Evolutionary conservation across 2,329 filamentous ascomycete species (phyloP).

Genomic region (Epicoccum sorghinum): DNA sequence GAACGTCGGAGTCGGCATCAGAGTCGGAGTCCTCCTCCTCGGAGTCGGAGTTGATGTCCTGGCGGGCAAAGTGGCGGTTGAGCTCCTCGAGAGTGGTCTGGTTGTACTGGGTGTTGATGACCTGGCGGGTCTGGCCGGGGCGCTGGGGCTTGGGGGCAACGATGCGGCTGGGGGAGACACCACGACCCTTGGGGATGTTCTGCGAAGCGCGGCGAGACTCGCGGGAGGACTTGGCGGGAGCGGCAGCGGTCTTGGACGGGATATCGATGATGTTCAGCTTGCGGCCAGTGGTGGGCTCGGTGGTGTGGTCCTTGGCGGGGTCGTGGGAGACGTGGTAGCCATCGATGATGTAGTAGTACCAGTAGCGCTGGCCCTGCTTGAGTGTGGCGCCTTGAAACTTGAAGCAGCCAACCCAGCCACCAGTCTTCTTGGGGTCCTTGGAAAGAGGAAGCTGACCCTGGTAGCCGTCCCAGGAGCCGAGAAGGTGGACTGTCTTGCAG

Average conservation of each 20-base stretch:
- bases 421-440: constrained; percentile 86
- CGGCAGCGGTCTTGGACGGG: constrained; percentile 59
- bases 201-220: constrained; percentile 60
- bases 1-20: constrained; percentile 68
- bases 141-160: constrained; percentile 87
- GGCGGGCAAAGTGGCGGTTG: constrained; percentile 72
- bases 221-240: constrained; percentile 47
- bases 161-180: constrained; percentile 87
- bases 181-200: constrained; percentile 86
- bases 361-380: constrained; percentile 90
- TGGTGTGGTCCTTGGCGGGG: constrained; percentile 84
- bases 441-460: constrained; percentile 90
- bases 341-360: constrained; percentile 99
- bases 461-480: constrained; percentile 99
- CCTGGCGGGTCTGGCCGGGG: constrained; percentile 84
- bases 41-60: constrained; percentile 63
- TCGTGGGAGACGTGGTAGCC: constrained; percentile 98
- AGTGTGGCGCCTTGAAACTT: constrained; percentile 88
- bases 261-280: constrained; percentile 98
- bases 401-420: constrained; percentile 95
- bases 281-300: constrained; percentile 95
- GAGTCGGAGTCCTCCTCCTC: constrained; percentile 75
- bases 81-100: constrained; percentile 80
- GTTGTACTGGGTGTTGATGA: constrained; percentile 81
- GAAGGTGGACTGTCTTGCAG: constrained; percentile 96